Evolutionary conservation across 345 rosid species (phyloP).

Genomic region (Erysimum cheiranthoides): DNA sequence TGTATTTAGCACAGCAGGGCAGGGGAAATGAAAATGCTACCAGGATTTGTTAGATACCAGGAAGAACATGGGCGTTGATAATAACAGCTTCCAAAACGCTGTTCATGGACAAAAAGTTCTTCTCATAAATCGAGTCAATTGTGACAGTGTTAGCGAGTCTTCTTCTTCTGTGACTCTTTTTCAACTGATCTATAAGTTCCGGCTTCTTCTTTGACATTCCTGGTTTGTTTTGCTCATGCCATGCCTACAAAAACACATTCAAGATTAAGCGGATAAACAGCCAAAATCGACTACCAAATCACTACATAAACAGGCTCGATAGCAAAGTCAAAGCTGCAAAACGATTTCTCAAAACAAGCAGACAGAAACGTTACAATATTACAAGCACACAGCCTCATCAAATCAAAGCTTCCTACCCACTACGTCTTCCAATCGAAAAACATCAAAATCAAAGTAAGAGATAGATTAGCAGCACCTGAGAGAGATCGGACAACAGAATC

Average conservation of each 20-base stretch:
- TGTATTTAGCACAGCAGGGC: neutral
- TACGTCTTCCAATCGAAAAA: neutral
- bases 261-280: neutral
- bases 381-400: constrained; percentile 21
- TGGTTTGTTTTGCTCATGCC: constrained; percentile 73
- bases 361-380: neutral
- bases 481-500: constrained; percentile 82
- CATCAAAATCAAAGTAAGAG: constrained; percentile 8
- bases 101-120: constrained; percentile 72
- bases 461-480: constrained; percentile 57
- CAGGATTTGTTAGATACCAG: constrained; percentile 52
- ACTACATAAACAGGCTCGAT: neutral
- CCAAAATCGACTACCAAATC: neutral
- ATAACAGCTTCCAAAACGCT: constrained; percentile 85
- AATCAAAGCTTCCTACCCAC: constrained; percentile 15
- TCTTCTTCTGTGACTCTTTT: constrained; percentile 66
- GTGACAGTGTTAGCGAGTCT: constrained; percentile 78
- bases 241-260: constrained; percentile 51
- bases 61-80: constrained; percentile 70
- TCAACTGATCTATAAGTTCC: constrained; percentile 63
- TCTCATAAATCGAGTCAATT: constrained; percentile 79
- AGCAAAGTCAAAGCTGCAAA: constrained; percentile 9
- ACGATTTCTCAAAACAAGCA: neutral
- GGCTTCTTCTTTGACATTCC: constrained; percentile 71
- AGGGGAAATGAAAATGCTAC: constrained; percentile 20